Conservation (phyloP, 169 alveolate genomes). For the Plasmodium vinckei region DNA sequence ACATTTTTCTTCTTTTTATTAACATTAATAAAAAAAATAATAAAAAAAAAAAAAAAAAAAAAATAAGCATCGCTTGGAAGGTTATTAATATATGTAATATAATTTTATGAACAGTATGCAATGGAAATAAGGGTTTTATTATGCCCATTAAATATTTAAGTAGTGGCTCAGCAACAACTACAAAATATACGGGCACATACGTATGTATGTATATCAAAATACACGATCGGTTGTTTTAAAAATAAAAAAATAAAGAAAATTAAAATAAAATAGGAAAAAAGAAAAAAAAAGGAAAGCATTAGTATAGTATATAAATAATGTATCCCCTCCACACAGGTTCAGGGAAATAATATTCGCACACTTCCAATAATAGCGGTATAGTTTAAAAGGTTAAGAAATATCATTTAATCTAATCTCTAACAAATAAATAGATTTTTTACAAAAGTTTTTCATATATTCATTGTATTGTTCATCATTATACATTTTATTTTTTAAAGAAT, state of each 20-base stretch:
- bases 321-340: neutral
- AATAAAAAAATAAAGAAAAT: no score
- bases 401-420: conserved; percentile 24
- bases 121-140: no score
- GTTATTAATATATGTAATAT: no score
- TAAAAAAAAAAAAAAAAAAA: no score
- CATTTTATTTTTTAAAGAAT: conserved; percentile 64
- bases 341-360: no score
- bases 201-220: neutral
- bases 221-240: no score
- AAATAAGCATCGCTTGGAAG: no score
- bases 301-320: neutral
- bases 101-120: no score
- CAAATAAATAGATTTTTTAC: conserved; percentile 47
- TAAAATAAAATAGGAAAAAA: neutral
- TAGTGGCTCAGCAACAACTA: neutral
- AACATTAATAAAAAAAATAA: no score
- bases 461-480: conserved; percentile 54
- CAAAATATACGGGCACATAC: neutral
- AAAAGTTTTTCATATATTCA: conserved; percentile 44
- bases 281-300: conserved; percentile 15
- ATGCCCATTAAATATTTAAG: no score
- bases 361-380: no score
- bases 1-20: no score
- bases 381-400: neutral